phyloP scores from a whole-genome alignment of 306 rosid species.

The Datisca glomerata region DNA sequence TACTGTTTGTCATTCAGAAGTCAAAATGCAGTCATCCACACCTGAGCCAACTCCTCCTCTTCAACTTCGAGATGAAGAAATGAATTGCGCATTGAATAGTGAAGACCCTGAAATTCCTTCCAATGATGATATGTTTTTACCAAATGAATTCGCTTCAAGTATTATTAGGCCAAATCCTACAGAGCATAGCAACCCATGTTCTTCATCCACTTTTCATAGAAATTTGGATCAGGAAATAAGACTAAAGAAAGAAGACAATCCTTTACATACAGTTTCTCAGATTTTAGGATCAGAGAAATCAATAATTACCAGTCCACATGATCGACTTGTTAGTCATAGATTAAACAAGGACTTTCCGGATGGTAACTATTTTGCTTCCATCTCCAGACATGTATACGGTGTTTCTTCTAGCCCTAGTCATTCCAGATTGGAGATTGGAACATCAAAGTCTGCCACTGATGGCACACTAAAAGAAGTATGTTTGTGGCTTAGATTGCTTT shows the following conservation, averaged over 20 bases:
- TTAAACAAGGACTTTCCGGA: constrained; percentile 22
- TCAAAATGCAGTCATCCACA: constrained; percentile 13
- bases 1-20: constrained; percentile 20
- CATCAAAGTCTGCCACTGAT: constrained; percentile 22
- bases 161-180: constrained; percentile 10
- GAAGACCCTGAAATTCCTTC: constrained; percentile 60
- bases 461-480: constrained; percentile 30
- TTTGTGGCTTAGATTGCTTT: constrained; percentile 9
- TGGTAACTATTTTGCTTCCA: constrained; percentile 19
- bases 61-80: constrained; percentile 13
- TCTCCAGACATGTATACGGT: constrained; percentile 30
- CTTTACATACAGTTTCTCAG: constrained; percentile 20
- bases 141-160: constrained; percentile 6
- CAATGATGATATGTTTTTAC: constrained; percentile 19
- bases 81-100: constrained; percentile 37
- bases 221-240: constrained; percentile 16
- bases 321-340: constrained; percentile 20
- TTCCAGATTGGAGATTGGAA: constrained; percentile 24
- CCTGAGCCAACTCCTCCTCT: constrained; percentile 16
- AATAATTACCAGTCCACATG: constrained; percentile 18
- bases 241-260: constrained; percentile 30
- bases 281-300: constrained; percentile 12
- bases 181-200: constrained; percentile 19
- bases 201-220: constrained; percentile 14
- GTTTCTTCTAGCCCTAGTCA: constrained; percentile 17